A percentile compares a stretch with the other conserved stretches of the same genome.
Evolutionary conservation across 495 filamentous ascomycete species (phyloP).

Genomic region (Durotheca rogersii): DNA sequence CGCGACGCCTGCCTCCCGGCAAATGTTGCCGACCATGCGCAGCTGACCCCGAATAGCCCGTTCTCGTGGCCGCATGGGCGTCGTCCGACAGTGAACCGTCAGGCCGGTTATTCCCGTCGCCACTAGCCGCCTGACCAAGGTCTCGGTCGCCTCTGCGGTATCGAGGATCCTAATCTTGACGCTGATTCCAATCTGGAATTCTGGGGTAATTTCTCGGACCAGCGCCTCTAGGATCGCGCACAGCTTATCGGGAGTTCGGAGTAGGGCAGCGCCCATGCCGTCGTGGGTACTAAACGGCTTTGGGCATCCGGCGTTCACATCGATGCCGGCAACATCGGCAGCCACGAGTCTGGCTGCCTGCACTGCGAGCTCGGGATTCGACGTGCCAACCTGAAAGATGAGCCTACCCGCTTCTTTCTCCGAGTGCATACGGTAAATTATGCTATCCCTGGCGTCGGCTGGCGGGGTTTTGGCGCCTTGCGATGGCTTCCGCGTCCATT

Average conservation of each 20-base stretch:
- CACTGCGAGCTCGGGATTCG: slow-evolving; percentile 76
- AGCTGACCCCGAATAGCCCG: slow-evolving; percentile 84
- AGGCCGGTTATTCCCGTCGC: slow-evolving; percentile 86
- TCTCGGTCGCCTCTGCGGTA: slow-evolving; percentile 67
- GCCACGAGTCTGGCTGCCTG: slow-evolving; percentile 81
- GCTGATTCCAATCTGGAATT: slow-evolving; percentile 82
- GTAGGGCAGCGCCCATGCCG: slow-evolving; percentile 92
- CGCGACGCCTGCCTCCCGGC: slow-evolving; percentile 77
- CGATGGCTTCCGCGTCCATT: slow-evolving; percentile 75
- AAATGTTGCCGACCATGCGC: slow-evolving; percentile 73
- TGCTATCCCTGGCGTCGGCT: slow-evolving; percentile 56
- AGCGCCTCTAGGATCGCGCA: slow-evolving; percentile 77
- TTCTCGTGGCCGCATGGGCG: slow-evolving; percentile 89
- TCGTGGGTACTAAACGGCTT: slow-evolving; percentile 90
- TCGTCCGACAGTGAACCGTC: slow-evolving; percentile 93
- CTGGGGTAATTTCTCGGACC: slow-evolving; percentile 71
- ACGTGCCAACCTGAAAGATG: slow-evolving; percentile 90
- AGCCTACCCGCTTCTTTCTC: slow-evolving; percentile 66
- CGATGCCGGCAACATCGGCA: slow-evolving; percentile 84
- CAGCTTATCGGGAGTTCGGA: slow-evolving; percentile 78
- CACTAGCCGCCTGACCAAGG: slow-evolving; percentile 71
- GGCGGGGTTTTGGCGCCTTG: slow-evolving; percentile 55
- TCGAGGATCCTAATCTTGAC: slow-evolving; percentile 94
- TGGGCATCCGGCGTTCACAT: slow-evolving; percentile 95
- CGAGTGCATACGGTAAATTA: slow-evolving; percentile 85